Conservation (phyloP, 208 protist species). For the Trypanosoma congolense region DNA sequence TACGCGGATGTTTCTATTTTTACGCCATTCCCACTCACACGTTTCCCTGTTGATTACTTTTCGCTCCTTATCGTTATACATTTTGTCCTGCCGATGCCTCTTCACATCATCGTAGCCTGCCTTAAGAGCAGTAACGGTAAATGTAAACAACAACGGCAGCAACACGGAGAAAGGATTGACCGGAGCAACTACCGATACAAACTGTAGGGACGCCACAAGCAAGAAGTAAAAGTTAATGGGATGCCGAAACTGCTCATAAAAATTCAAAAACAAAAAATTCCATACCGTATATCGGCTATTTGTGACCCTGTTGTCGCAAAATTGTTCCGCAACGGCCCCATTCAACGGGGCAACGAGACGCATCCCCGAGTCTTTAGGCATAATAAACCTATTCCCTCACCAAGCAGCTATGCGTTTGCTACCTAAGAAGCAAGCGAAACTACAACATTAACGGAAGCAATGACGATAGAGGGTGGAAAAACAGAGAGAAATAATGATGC, state of each 20-base stretch:
- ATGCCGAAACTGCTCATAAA: slow-evolving; percentile 95
- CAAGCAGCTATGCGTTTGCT: no score
- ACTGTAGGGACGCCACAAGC: slow-evolving; percentile 89
- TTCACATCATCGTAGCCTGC: slow-evolving; percentile 94
- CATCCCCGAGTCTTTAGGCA: no score
- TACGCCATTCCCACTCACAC: slow-evolving; percentile 25
- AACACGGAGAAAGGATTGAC: slow-evolving; percentile 90
- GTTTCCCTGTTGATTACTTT: slow-evolving; percentile 28
- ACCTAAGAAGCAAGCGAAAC: no score
- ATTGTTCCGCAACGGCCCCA: slow-evolving; percentile 25
- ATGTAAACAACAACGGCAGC: slow-evolving; percentile 90
- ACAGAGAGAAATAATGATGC: background rate
- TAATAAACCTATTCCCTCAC: no score
- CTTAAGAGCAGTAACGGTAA: slow-evolving; percentile 90
- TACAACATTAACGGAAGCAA: no score
- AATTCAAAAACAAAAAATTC: slow-evolving; percentile 94
- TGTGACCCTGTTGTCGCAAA: slow-evolving; percentile 77
- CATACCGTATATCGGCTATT: slow-evolving; percentile 93
- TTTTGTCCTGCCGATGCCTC: slow-evolving; percentile 63
- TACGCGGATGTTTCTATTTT: slow-evolving; percentile 61
- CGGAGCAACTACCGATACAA: slow-evolving; percentile 88
- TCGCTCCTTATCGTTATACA: slow-evolving; percentile 70
- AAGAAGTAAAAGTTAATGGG: slow-evolving; percentile 97
- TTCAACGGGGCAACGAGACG: slow-evolving; percentile 45
- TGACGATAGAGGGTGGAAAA: no score